Base-by-base conservation (phyloP, 208 protist species). In the Hexamita inflata region DNA sequence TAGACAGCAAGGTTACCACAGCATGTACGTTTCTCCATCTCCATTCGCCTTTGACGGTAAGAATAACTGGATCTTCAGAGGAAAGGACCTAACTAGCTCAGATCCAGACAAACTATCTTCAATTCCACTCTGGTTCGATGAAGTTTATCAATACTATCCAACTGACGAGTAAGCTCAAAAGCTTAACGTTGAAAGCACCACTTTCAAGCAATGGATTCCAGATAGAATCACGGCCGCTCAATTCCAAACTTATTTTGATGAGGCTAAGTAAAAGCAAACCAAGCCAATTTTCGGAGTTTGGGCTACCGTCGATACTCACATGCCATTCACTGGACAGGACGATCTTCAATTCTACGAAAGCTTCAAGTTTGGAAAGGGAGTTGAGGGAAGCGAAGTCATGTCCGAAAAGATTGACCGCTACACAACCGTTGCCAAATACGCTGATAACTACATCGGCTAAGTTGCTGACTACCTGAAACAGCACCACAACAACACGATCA, bases 291-390 rank as follows among this genome's bases (percentile, higher is more conserved):
- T 70, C 26, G 64, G 64, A 19, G 40, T 70, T n/a, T 7, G 7
- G 34, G 42, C 42, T 7, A 70, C 26, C 32, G 64, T 70, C 9
- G 64, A 70, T n/a, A 70, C 64, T 2, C 64, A 70, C 64, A 70
- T 34, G 11, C 64, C 64, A n/a, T 70, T 70, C 40, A 57, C 40
- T 4, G 64, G 64, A 4, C 42, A 49, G 19, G 64, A 70, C 64
- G 9, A 70, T 7, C 34, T 11, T 2, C 4, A 70, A n/a, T 70
- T 70, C 64, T 70, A 70, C 40, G 28, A 15, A 13, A 34, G 34
- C 34, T 15, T 38, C 15, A 34, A 38, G 15, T 40, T 15, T 30
- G 15, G 29, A 13, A 15, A 38, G 30, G 60, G 13, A 13, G 60
- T 38, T 66, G 24, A 15, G 34, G 60, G 34, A 15, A 38, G 13